Base-by-base conservation (phyloP, 768 basidiomycete genomes). In the Hygrophorus russula region DNA sequence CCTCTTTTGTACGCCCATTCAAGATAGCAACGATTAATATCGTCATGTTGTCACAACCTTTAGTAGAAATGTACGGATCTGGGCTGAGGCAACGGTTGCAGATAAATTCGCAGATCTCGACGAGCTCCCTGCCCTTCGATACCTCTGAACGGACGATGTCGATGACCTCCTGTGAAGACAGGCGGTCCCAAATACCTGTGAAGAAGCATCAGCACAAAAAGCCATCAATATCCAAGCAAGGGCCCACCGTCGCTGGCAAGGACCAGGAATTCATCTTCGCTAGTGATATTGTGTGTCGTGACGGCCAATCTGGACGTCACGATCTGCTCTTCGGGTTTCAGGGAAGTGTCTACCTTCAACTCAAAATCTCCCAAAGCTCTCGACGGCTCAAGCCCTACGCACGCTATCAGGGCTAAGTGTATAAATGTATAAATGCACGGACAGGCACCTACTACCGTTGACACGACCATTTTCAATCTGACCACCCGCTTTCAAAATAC, bases 11-110 rank as follows among this genome's bases (percentile, higher is more conserved):
- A 47, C 80, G 78, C 30, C 88, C 93, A 49, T 85, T 74, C 27
- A 93, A 73, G 36, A 99, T 61, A 5, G 89, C 96, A 46, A 98
- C 74, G 41, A 99, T 76, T 52, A 97, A 73, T 39, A 96, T 68
- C 0, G 96, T 99, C 96, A 99, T 99, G 67, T 99, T 98, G 66
- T 99, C 96, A 59, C 94, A 97, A 14, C 96, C 96, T 49, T 97
- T 88, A 10, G 96, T n/a, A n/a, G n/a, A n/a, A n/a, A n/a, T 96
- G 35, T 78, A 78, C 1, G 88, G 86, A 58, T 96, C 90, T 1
- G 93, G 93, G 17, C 96, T 92, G 36, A 97, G 73, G 56, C 96
- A 98, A 51, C 85, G 82, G 46, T 89, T 83, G 62, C 93, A 94
- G 51, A 97, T 80, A 55, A 78, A 71, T 60, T 94, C 90, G 53